These are phyloP conservation scores for Ophiostoma sp. DNA, from an alignment of 2,329 filamentous ascomycete genomes.

Conservation along the genomic window DNA sequence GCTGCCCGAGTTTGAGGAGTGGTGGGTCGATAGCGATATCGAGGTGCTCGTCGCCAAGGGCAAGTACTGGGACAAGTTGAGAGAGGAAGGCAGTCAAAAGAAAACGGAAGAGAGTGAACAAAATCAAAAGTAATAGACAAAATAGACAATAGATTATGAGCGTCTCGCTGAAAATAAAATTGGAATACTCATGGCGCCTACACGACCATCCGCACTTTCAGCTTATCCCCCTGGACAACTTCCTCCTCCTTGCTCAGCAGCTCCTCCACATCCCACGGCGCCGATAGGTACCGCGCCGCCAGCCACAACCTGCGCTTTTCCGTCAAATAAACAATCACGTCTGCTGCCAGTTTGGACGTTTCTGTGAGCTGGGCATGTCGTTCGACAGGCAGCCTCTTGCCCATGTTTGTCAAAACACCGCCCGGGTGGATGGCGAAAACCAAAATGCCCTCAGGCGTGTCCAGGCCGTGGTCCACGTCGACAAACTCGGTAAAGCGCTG, in stretches of 20 bases:
- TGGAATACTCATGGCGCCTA: no score
- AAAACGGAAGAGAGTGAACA: neutral
- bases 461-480: conserved; percentile 42
- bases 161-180: neutral
- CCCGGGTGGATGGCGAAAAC: conserved; percentile 49
- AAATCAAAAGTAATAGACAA: neutral
- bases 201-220: conserved; percentile 31
- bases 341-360: conserved; percentile 30
- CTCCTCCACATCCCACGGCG: conserved; percentile 33
- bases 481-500: conserved; percentile 48
- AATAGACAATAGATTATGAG: neutral
- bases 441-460: conserved; percentile 41
- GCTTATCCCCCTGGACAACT: conserved; percentile 29
- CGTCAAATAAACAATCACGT: conserved; percentile 33
- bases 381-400: conserved; percentile 38
- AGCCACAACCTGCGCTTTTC: conserved; percentile 32
- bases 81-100: neutral
- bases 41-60: conserved; percentile 22
- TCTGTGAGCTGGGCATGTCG: conserved; percentile 29
- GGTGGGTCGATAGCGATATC: conserved; percentile 20
- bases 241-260: conserved; percentile 31
- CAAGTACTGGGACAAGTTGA: conserved; percentile 21
- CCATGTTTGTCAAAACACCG: conserved; percentile 46
- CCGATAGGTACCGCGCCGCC: conserved; percentile 31
- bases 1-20: conserved; percentile 17